Conservation (phyloP, 1,139 yeast species). For the Magnusiomyces paraingens region DNA sequence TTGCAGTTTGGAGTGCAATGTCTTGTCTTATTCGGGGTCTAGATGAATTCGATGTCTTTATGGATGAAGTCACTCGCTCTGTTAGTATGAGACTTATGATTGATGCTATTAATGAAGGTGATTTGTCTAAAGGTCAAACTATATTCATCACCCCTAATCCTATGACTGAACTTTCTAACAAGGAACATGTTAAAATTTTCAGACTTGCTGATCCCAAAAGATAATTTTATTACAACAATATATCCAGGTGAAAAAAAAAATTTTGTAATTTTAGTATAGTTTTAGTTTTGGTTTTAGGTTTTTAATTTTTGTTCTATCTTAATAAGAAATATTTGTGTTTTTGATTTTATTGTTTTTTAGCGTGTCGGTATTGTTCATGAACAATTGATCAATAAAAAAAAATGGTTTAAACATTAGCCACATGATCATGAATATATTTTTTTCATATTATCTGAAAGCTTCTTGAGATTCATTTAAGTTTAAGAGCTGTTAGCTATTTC, state of each 20-base stretch:
- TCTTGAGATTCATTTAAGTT: too few species aligned
- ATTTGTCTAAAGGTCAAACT: constrained; percentile 48
- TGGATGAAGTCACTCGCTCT: constrained; percentile 89
- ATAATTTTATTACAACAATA: not conserved
- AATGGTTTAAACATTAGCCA: too few species aligned
- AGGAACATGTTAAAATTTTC: constrained; percentile 60
- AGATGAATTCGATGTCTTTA: constrained; percentile 96
- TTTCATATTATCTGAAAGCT: too few species aligned
- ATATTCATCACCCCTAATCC: constrained; percentile 94
- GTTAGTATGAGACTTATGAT: constrained; percentile 73
- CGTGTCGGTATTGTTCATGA: too few species aligned
- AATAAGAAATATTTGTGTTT: not conserved
- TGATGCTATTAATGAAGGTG: constrained; percentile 47
- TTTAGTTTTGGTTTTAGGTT: too few species aligned
- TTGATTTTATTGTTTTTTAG: not conserved
- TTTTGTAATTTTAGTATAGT: too few species aligned
- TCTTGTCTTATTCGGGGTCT: constrained; percentile 78
- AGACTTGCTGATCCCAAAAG: constrained; percentile 52
- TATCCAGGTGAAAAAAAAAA: too few species aligned
- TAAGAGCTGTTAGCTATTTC: too few species aligned
- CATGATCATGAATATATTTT: too few species aligned
- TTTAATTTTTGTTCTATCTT: too few species aligned
- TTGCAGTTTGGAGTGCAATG: constrained; percentile 94
- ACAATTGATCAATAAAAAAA: too few species aligned
- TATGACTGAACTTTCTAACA: constrained; percentile 66